phyloP scores from a whole-genome alignment of 2,329 filamentous ascomycete species.

The Colletotrichum sidae region DNA sequence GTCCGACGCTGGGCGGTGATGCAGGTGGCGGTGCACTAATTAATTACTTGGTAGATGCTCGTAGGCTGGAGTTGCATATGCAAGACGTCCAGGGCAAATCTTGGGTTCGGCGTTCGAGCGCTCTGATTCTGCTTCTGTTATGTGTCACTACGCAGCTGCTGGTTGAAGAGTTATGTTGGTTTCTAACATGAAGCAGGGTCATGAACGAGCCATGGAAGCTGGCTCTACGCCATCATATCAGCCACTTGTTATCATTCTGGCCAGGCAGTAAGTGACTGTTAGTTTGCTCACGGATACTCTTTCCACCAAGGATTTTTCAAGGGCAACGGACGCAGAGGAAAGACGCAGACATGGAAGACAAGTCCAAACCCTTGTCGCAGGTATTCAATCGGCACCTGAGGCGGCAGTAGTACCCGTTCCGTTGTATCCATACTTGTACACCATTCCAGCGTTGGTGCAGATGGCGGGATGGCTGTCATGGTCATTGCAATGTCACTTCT shows the following conservation, averaged over 20 bases:
- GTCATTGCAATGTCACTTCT: slow-evolving; percentile 17
- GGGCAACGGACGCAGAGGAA: background rate
- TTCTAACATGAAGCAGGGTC: too few species aligned
- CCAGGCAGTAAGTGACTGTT: too few species aligned
- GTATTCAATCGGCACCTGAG: background rate
- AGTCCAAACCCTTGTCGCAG: background rate
- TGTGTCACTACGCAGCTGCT: background rate
- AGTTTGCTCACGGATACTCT: too few species aligned
- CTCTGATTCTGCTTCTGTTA: background rate
- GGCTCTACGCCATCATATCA: too few species aligned
- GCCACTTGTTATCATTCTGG: too few species aligned
- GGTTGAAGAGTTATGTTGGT: too few species aligned
- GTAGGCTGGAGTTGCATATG: slow-evolving; percentile 18
- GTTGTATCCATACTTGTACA: background rate
- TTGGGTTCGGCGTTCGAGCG: too few species aligned
- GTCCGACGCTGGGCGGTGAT: slow-evolving; percentile 30
- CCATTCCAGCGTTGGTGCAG: slow-evolving; percentile 4
- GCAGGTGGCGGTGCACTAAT: slow-evolving; percentile 34
- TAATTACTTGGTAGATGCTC: background rate
- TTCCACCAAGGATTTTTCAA: background rate
- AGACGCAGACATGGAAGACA: background rate
- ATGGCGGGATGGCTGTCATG: slow-evolving; percentile 9
- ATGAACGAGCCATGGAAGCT: too few species aligned
- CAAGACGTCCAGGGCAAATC: slow-evolving; percentile 5
- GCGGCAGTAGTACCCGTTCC: slow-evolving; percentile 5